phyloP scores from a whole-genome alignment of 2,329 filamentous ascomycete genomes.

The Aspergillus sergii region DNA sequence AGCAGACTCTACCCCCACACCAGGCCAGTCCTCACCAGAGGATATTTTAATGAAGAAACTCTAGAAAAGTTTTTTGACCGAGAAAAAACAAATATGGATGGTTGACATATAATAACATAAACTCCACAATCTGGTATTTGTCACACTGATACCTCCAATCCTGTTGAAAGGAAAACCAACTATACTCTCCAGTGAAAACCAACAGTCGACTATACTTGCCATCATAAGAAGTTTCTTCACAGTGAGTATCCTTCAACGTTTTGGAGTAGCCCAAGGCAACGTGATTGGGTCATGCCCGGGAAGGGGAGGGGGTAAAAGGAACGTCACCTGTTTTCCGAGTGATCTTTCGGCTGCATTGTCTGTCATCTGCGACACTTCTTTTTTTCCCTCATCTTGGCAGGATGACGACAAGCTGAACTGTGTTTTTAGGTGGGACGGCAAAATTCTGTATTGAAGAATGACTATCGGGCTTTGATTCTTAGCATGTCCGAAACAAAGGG shows the following conservation, averaged over 20 bases:
- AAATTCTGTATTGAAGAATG: not conserved
- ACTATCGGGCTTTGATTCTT: not conserved
- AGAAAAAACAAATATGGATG: not conserved
- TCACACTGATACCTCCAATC: conserved; percentile 16
- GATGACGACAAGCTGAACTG: conserved; percentile 15
- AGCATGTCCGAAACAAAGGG: not conserved
- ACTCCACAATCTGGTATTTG: conserved; percentile 12
- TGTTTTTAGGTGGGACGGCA: conserved; percentile 2
- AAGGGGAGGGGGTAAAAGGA: conserved; percentile 3
- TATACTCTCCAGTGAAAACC: not conserved
- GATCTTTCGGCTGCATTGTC: conserved; percentile 1
- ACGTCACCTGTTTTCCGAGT: conserved; percentile 12
- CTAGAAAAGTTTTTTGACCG: not conserved
- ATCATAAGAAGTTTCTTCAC: not conserved
- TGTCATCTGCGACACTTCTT: conserved; percentile 4
- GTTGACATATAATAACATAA: not conserved
- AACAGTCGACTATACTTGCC: not conserved
- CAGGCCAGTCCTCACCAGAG: not conserved
- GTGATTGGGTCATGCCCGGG: conserved; percentile 10
- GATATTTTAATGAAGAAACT: conserved; percentile 1
- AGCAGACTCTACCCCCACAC: not conserved
- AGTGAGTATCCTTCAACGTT: conserved; percentile 9
- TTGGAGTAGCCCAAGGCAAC: conserved; percentile 3
- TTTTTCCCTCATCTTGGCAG: conserved; percentile 10
- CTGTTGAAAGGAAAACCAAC: conserved; percentile 7